phyloP scores from a whole-genome alignment of 306 rosid genomes.

The Cercis canadensis region DNA sequence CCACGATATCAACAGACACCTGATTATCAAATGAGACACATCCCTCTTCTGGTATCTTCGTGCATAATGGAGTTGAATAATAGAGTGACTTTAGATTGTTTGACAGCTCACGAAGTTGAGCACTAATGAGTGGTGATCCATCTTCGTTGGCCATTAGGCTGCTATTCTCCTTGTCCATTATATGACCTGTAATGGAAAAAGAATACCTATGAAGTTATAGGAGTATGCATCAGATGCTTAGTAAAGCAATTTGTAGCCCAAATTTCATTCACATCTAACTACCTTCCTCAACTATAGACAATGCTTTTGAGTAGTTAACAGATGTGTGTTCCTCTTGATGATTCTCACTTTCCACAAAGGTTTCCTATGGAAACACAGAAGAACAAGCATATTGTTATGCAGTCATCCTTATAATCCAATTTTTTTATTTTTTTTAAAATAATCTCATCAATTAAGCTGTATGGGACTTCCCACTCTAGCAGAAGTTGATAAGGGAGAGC shows the following conservation, averaged over 20 bases:
- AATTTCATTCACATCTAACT: constrained; percentile 24
- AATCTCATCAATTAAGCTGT: too few species aligned
- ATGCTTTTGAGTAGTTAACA: constrained; percentile 21
- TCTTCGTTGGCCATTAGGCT: constrained; percentile 32
- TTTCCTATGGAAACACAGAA: constrained; percentile 45
- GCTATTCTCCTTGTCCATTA: constrained; percentile 52
- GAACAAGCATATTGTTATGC: background rate
- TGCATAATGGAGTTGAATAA: constrained; percentile 51
- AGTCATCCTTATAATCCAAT: background rate
- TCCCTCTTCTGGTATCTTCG: constrained; percentile 39
- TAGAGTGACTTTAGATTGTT: constrained; percentile 51
- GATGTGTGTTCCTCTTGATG: constrained; percentile 41
- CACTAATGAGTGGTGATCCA: constrained; percentile 77
- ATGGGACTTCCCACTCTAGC: background rate
- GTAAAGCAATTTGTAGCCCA: constrained; percentile 12
- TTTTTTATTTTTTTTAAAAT: too few species aligned
- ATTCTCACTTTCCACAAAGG: constrained; percentile 34
- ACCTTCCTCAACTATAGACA: constrained; percentile 57
- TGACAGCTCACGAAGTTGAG: constrained; percentile 65
- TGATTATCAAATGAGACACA: constrained; percentile 39
- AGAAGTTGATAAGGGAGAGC: background rate
- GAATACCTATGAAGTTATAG: background rate
- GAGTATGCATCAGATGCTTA: constrained; percentile 9
- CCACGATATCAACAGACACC: constrained; percentile 44
- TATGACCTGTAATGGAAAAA: constrained; percentile 46